Base-by-base conservation (phyloP, 2,329 filamentous ascomycete genomes). In the Penicillium sp. region DNA sequence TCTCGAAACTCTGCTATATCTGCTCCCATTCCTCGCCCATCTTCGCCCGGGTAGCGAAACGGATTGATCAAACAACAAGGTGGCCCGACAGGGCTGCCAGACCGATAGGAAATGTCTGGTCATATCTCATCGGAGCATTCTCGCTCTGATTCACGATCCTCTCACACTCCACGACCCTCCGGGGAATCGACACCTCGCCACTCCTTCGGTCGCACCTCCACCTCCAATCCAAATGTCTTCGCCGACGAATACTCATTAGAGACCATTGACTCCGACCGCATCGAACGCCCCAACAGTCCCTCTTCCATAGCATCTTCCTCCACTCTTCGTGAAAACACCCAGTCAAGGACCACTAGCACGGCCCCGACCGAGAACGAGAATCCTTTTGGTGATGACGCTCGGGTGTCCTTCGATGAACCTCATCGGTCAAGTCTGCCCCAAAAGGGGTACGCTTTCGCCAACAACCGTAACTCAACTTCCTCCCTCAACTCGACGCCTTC, bases 211-310 rank as follows among this genome's bases (percentile, higher is more conserved):
- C 68, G 63, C 59, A 69, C 64, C 34, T 69, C 70, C 50, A 66
- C 63, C 42, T 69, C 71, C 40, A 74, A 76, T 59, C 71, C 74
- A 45, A 75, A 80, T 64, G 72, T 80, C 37, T 80, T 80, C 65
- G 78, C 78, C 57, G 78, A 80, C 62, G 77, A 79, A 40, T 78
- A 76, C 62, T 77, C 77, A 9, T 62, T 79, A 61, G 75, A 79
- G 59, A 68, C 73, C 13, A 66, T 76, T 47, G 69, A 77, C 55
- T 55, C 67, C 53, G 68, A 71, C 61, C 66, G 66, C 51, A 64
- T 70, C 49, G 67, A 69, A 46, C 65, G 67, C 35, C 67, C 66
- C 34, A 66, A 64, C 49, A 72, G 65, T 47, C 64, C 67, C 16
- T 67, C 67, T 26, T 74, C 73, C n/a, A 58, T 67, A 54, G 61